Conservation (phyloP, 495 filamentous ascomycete species). For the Letharia columbiana region DNA sequence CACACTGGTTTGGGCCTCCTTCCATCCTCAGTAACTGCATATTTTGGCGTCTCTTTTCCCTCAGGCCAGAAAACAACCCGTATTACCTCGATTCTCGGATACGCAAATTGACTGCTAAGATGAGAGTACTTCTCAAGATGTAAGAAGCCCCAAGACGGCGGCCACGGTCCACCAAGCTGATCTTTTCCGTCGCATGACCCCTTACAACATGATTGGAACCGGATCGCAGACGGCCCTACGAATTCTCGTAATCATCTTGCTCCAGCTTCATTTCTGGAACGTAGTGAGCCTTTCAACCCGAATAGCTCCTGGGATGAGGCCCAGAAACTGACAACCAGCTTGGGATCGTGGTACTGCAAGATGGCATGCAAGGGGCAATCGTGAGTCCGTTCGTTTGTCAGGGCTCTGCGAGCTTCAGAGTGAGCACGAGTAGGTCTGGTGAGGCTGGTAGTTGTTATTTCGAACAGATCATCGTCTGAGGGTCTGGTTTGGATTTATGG, state of each 20-base stretch:
- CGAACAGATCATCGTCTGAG: neutral
- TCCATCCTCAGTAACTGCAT: neutral
- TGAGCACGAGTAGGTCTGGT: neutral
- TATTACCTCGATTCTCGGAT: neutral
- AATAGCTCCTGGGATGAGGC: neutral
- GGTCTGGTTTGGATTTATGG: slow-evolving; percentile 6
- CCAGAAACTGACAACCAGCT: neutral
- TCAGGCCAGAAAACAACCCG: neutral
- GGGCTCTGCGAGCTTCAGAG: neutral
- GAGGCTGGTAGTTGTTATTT: neutral
- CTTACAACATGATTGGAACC: neutral
- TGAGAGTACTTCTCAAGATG: neutral
- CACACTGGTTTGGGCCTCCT: neutral
- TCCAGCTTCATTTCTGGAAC: neutral
- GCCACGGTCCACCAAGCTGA: neutral
- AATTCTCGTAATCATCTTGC: neutral
- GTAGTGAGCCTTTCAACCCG: slow-evolving; percentile 5
- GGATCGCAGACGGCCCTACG: neutral
- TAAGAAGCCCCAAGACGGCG: neutral
- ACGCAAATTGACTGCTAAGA: neutral
- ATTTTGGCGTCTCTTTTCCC: neutral
- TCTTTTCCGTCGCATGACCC: neutral
- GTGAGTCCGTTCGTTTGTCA: neutral
- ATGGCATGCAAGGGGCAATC: neutral
- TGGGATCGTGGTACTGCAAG: neutral